These are phyloP conservation scores for Capronia epimyces DNA, from an alignment of 2,329 filamentous ascomycete species.

Conservation along the genomic window DNA sequence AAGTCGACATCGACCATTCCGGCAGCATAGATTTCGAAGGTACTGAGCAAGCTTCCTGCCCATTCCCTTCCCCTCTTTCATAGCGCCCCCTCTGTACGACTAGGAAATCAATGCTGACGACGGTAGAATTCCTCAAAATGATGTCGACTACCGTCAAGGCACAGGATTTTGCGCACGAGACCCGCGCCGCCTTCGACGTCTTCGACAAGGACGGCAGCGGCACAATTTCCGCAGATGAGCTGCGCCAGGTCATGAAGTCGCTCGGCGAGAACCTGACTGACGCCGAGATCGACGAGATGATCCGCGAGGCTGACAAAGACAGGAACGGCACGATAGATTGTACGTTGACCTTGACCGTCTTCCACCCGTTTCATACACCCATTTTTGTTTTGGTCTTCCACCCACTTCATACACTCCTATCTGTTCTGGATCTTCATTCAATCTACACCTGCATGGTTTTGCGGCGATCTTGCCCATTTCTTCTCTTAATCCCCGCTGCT, in stretches of 20 bases:
- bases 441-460: too few species aligned
- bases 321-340: conserved; percentile 61
- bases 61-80: too few species aligned
- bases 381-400: neutral
- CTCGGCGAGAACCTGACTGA: conserved; percentile 61
- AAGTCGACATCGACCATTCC: conserved; percentile 60
- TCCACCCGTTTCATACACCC: neutral
- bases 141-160: conserved; percentile 60
- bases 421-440: too few species aligned
- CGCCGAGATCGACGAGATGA: conserved; percentile 61
- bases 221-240: conserved; percentile 58
- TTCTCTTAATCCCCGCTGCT: neutral
- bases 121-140: conserved; percentile 59
- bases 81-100: too few species aligned
- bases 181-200: conserved; percentile 58
- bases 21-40: conserved; percentile 62
- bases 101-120: neutral
- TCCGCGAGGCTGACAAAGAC: conserved; percentile 60
- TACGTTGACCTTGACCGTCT: conserved; percentile 35
- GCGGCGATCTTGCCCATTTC: too few species aligned
- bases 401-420: too few species aligned
- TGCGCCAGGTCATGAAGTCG: conserved; percentile 59
- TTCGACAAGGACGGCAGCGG: conserved; percentile 63
- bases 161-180: conserved; percentile 59
- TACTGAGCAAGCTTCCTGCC: conserved; percentile 29